Evolutionary conservation across 2,329 filamentous ascomycete genomes (phyloP), one percentile per base, ranked within the genome.

Genomic region (Sarocladiaceae sp.): DNA sequence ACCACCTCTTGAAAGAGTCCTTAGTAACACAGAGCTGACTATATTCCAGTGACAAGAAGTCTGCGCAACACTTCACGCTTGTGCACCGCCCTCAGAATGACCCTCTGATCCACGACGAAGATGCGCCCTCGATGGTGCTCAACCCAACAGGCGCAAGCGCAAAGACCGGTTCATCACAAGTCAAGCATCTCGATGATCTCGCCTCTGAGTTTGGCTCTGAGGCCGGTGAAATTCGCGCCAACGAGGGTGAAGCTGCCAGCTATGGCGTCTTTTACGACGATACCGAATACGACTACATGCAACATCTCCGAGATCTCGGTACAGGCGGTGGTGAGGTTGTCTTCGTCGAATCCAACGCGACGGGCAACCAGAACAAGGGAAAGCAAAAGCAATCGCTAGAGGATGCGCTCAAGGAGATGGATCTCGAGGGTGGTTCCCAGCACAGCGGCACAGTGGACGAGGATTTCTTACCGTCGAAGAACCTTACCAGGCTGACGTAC

Each of bases 251-350:
- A 68, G 93, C 94, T 7, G 93, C 94, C 53, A 87, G 86, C 62
- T 81, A 96, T 65, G 93, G 93, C 51, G 80, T 98, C 51, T 98
- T 86, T 72, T 98, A 77, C 64, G 94, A 98, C 65, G 93, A 98
- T 66, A 85, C 87, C 51, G 79, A 88, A 58, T 98, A 98, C 67
- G 93, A 98, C 66, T 98, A 98, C 69, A 98, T 98, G 93, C 93
- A 98, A 65, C 93, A 98, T 66, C 72, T 98, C 74, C 85, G 89
- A 45, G 93, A 97, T 55, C 69, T 98, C n/a, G 83, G 83, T 46
- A 65, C 71, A 33, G 88, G 77, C 19, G 48, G 49, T 3, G 86
- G 86, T 23, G 83, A 89, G 45, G 80, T 84, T 23, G 82, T 90
- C 39, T 97, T 95, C 59, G 76, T 98, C 31, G 89, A 96, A 54